Evolutionary conservation across 2,329 filamentous ascomycete species (phyloP).

Genomic region (Ophiostoma quercus): DNA sequence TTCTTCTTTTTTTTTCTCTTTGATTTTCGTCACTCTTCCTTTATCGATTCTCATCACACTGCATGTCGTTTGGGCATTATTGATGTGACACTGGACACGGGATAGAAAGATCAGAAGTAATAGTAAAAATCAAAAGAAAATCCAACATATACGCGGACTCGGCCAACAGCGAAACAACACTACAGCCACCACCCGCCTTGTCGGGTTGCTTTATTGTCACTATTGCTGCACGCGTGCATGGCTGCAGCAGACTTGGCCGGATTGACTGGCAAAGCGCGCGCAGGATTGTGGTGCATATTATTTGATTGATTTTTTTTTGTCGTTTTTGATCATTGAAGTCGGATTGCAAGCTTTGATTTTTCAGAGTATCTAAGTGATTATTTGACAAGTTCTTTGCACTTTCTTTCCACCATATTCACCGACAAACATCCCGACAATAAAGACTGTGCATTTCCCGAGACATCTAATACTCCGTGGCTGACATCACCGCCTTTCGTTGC

Average conservation of each 20-base stretch:
- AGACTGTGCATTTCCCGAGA: slow-evolving; percentile 3
- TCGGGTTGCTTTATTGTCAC: slow-evolving; percentile 5
- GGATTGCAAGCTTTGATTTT: too few relatives aligned
- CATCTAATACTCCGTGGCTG: neutral
- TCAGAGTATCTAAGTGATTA: too few relatives aligned
- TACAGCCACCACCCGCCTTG: neutral
- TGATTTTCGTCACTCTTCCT: neutral
- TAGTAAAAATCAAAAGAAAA: neutral
- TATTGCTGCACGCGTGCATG: neutral
- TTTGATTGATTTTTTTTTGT: neutral
- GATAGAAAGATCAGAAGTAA: neutral
- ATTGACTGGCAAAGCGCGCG: neutral
- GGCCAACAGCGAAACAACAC: too few relatives aligned
- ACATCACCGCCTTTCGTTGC: neutral
- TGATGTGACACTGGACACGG: neutral
- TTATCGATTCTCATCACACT: neutral
- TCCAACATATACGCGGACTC: neutral
- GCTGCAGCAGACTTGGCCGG: neutral
- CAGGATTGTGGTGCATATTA: neutral
- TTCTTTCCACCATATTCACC: neutral
- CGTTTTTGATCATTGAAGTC: neutral
- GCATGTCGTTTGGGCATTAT: neutral
- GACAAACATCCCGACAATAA: neutral
- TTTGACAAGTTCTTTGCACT: too few relatives aligned
- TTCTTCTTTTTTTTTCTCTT: neutral